Evolutionary conservation across 1,284 basidiomycete species (phyloP), one percentile per base, ranked within the genome.

Genomic region (Leucoagaricus sp.): DNA sequence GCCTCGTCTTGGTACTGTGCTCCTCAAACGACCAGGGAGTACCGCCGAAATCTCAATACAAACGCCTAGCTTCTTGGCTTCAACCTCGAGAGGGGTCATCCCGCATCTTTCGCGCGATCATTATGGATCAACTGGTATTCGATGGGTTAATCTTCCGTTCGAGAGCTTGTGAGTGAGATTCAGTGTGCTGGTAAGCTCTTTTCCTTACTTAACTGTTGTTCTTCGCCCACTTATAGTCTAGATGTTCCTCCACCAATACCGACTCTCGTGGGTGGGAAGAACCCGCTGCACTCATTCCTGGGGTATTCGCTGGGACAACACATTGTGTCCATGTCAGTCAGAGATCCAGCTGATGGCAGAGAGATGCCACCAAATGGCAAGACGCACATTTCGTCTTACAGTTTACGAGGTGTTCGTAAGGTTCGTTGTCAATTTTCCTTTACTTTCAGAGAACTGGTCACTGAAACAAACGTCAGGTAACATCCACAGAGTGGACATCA

Each of bases 91-190:
- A 23, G 91, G 91, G 0, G 73, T 87, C 25, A 75, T 93, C 0
- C 85, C 86, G 2, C 91, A 93, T 70, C 73, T 93, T 4, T 86
- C 88, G 7, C 73, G 80, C 36, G 89, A 91, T 63, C 83, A 89
- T 60, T 71, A 79, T 8, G 65, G 65, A 15, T 81, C 82, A 1
- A 66, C 72, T 6, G 77, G 82, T 0, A 78, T 89, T 29, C 75
- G 69, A 58, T 89, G 86, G 81, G 71, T 89, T 0, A 78, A 89
- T 61, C 69, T 91, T 0, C 83, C 89, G 0, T 91, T 91, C 64
- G 91, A 93, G 71, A 82, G 85, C 25, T 92, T 93, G 91, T 92
- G 68, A 80, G 89, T 78, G n/a, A 13, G 26, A 25, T 23, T 44
- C 10, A 15, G 23, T 49, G 17, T 31, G 42, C 44, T 49, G 40